Conservation (phyloP, 2,329 filamentous ascomycete species). For the Fusarium pilosicola region DNA sequence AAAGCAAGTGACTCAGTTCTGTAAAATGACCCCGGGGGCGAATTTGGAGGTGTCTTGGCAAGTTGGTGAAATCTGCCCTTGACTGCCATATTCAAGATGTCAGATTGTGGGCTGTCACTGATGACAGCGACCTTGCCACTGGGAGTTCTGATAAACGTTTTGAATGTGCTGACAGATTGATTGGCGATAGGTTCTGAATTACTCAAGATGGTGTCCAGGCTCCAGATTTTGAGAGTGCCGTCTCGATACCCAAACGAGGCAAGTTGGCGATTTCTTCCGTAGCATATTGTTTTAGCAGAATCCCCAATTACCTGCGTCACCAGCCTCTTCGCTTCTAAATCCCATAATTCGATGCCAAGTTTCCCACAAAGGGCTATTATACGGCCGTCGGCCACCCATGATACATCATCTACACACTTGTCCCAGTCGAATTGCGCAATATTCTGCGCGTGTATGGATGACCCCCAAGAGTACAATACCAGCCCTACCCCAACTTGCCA, state of each 20-base stretch:
- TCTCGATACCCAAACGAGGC: accelerated
- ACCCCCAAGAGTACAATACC: not conserved
- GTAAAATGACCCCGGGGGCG: accelerated
- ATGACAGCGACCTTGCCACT: not conserved
- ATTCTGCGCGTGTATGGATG: accelerated
- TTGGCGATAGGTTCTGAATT: accelerated
- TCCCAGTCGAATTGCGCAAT: too few relatives aligned
- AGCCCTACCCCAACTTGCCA: too few relatives aligned
- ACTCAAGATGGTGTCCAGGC: not conserved
- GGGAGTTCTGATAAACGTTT: accelerated
- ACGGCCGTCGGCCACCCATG: not conserved
- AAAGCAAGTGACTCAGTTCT: accelerated
- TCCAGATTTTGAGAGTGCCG: not conserved
- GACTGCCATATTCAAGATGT: accelerated
- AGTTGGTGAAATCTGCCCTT: accelerated
- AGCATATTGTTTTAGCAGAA: too few relatives aligned
- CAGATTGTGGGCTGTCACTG: accelerated
- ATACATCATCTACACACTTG: too few relatives aligned
- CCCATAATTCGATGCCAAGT: accelerated
- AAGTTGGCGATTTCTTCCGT: not conserved
- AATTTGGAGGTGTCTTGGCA: not conserved
- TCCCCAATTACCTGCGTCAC: too few relatives aligned
- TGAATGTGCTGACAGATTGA: accelerated
- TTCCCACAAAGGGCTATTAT: accelerated
- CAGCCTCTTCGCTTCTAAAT: accelerated